A percentile compares a stretch with the other conserved stretches of the same genome.
Evolutionary conservation across 306 rosid species (phyloP).

Genomic region (Vigna nakashimae): DNA sequence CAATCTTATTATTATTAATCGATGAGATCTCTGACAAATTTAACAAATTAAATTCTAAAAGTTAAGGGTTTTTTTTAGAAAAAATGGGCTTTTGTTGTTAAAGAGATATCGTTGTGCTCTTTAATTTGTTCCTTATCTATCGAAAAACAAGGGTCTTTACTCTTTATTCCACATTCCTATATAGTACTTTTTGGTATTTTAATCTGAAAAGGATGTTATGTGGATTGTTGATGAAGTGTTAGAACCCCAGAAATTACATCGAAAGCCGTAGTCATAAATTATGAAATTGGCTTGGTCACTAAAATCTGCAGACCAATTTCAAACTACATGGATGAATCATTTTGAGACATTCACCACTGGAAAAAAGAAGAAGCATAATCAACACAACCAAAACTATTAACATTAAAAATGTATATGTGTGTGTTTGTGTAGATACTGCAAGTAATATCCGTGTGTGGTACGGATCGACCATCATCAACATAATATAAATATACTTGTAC

Average conservation of each 20-base stretch:
- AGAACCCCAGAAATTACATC: not conserved
- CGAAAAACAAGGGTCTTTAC: not conserved
- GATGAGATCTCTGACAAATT: too few species aligned
- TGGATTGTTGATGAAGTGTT: not conserved
- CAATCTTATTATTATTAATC: too few species aligned
- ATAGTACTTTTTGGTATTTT: not conserved
- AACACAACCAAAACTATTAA: not conserved
- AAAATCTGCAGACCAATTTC: not conserved
- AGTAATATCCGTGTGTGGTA: slow-evolving; percentile 56
- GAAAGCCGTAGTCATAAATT: not conserved
- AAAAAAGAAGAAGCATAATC: not conserved
- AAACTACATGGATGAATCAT: not conserved
- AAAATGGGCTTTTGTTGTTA: not conserved
- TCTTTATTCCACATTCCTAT: not conserved
- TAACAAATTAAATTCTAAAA: not conserved
- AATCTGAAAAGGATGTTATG: not conserved
- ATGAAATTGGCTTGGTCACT: not conserved
- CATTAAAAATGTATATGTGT: not conserved
- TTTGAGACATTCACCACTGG: not conserved
- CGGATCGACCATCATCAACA: slow-evolving; percentile 42
- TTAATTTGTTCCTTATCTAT: not conserved
- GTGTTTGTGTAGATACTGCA: not conserved
- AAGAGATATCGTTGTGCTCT: not conserved
- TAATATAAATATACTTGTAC: slow-evolving; percentile 24
- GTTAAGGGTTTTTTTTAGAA: not conserved